A percentile compares a stretch with the other conserved stretches of the same genome.
phyloP scores from a whole-genome alignment of 257 asterid species.

The Gynochthodes officinalis region DNA sequence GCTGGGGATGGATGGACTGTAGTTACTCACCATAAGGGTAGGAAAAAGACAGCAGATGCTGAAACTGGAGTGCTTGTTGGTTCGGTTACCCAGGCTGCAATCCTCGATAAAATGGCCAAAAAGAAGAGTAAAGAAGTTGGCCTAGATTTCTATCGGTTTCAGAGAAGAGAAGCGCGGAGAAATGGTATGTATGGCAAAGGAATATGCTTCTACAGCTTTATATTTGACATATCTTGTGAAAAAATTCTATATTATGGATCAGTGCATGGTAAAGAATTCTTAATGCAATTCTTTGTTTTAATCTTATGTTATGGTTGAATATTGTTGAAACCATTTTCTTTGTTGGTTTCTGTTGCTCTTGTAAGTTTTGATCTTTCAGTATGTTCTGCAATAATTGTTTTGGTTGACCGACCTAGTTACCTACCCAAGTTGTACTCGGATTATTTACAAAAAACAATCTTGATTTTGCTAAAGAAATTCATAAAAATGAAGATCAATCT shows the following conservation, averaged over 20 bases:
- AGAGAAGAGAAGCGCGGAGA: conserved; percentile 80
- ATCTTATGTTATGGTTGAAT: neutral
- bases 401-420: neutral
- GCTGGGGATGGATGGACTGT: conserved; percentile 98
- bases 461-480: neutral
- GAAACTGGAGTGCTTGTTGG: conserved; percentile 87
- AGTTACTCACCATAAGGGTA: conserved; percentile 86
- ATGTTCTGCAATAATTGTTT: neutral
- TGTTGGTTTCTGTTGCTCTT: neutral
- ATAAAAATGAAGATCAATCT: neutral
- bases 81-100: conserved; percentile 88
- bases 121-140: conserved; percentile 71
- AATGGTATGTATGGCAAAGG: conserved; percentile 48
- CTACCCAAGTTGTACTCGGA: neutral
- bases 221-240: neutral
- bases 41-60: conserved; percentile 84
- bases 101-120: conserved; percentile 56
- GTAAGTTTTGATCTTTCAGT: neutral
- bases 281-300: too few species aligned
- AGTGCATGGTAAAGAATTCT: too few species aligned
- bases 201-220: neutral
- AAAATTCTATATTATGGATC: neutral
- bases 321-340: neutral
- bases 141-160: conserved; percentile 76
- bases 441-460: neutral